Evolutionary conservation across 192 early-diverging fungal species (phyloP).

Genomic region (Umbelopsis sp.): DNA sequence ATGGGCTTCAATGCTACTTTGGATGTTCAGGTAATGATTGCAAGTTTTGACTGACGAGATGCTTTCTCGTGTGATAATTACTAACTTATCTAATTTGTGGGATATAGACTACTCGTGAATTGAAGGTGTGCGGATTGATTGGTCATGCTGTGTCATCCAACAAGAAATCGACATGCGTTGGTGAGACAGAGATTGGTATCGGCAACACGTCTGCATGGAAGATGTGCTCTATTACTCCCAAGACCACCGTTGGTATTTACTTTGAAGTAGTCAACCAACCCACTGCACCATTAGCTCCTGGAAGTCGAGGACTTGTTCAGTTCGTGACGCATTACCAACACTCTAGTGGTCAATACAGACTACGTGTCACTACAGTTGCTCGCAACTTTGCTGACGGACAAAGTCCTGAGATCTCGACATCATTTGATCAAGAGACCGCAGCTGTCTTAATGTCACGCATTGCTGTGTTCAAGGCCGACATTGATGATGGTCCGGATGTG

Average conservation of each 20-base stretch:
- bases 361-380: slow-evolving; percentile 95
- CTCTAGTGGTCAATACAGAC: slow-evolving; percentile 82
- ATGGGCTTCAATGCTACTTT: slow-evolving; percentile 98
- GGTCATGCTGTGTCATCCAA: slow-evolving; percentile 91
- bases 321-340: slow-evolving; percentile 97
- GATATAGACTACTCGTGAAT: slow-evolving; percentile 84
- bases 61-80: background rate
- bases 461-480: slow-evolving; percentile 94
- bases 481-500: slow-evolving; percentile 97
- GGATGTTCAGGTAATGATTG: slow-evolving; percentile 79
- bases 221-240: slow-evolving; percentile 84
- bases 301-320: slow-evolving; percentile 88
- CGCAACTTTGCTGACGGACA: slow-evolving; percentile 81
- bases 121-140: slow-evolving; percentile 95
- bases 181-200: slow-evolving; percentile 98
- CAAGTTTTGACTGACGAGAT: background rate
- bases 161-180: slow-evolving; percentile 89
- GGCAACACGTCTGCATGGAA: slow-evolving; percentile 96
- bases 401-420: slow-evolving; percentile 82
- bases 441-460: slow-evolving; percentile 98
- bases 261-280: slow-evolving; percentile 96
- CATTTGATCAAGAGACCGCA: slow-evolving; percentile 98
- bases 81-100: background rate
- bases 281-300: slow-evolving; percentile 77
- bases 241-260: slow-evolving; percentile 87